Conservation (phyloP, 2,329 filamentous ascomycete species). For the Neurospora sp. region DNA sequence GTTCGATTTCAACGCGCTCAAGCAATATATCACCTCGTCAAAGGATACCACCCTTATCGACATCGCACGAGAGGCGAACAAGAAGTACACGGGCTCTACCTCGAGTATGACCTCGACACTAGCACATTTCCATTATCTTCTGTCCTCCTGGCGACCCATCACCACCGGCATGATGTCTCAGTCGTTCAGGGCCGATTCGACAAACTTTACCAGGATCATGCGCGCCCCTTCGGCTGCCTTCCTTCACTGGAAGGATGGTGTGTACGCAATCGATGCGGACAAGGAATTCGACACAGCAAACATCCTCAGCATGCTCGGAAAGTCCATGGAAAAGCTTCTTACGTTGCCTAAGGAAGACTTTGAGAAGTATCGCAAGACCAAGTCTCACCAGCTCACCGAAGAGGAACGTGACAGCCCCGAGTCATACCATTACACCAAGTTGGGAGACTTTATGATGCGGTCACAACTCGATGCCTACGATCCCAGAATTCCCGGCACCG, state of each 20-base stretch:
- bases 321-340: constrained; percentile 92
- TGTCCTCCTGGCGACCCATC: constrained; percentile 73
- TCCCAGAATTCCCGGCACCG: constrained; percentile 73
- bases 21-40: constrained; percentile 85
- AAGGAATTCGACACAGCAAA: constrained; percentile 83
- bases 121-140: constrained; percentile 83
- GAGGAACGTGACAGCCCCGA: constrained; percentile 65
- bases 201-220: constrained; percentile 61
- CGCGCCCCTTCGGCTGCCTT: constrained; percentile 72
- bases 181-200: constrained; percentile 51
- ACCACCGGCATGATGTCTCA: constrained; percentile 58
- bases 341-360: constrained; percentile 76
- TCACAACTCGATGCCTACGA: constrained; percentile 93
- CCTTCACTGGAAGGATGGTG: constrained; percentile 69
- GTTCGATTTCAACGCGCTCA: constrained; percentile 83
- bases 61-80: constrained; percentile 55
- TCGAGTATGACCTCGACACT: constrained; percentile 90
- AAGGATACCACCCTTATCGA: constrained; percentile 63
- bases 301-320: constrained; percentile 82
- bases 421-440: constrained; percentile 76
- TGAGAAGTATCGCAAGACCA: constrained; percentile 68
- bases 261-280: constrained; percentile 92
- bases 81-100: constrained; percentile 87
- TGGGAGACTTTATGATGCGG: constrained; percentile 85
- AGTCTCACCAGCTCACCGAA: constrained; percentile 58